Evolutionary conservation across 139 green algal species (phyloP), one percentile per base, ranked within the genome.

Genomic region (Chlorella vulgaris): DNA sequence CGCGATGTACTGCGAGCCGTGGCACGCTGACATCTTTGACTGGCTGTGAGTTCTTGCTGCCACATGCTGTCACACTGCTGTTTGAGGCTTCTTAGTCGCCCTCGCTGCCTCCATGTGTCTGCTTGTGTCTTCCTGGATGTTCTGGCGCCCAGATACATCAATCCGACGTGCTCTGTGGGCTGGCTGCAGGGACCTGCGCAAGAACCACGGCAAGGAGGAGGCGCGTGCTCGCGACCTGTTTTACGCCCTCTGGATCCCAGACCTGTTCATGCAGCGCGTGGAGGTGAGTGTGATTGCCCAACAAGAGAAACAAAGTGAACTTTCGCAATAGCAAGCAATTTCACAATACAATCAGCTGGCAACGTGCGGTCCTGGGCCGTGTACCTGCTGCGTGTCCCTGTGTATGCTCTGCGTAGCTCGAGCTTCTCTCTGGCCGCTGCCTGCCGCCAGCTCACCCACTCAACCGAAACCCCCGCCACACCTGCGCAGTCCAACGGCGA

Each of bases 1-100:
- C 86, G 95, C 94, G 51, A 94, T 99, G 76, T 99, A 99, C 91
- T 89, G 99, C 74, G 97, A 99, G 91, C 96, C 97, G 5, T 99
- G 97, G 97, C 97, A 99, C 84, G 86, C 93, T 0, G 95, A 98
- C 90, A 92, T 99, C 82, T 98, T 99, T 73, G 97, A 99, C 84
- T 99, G 87, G 81, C 90, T 99, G 55, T 83, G 78, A 78, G 78
- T 73, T 58, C 47, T 58, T 58, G 13, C 47, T 58, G 47, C 47
- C 47, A 10, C 47, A 58, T 10, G 13, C 15, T 58, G 47, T 24
- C 47, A n/a, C n/a, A n/a, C n/a, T n/a, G n/a, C n/a, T n/a, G n/a
- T n/a, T n/a, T n/a, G n/a, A n/a, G n/a, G n/a, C n/a, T n/a, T n/a
- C n/a, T n/a, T n/a, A n/a, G 47, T 58, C 13, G 62, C 7, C 58